Evolutionary conservation across 495 filamentous ascomycete species (phyloP), one percentile per base, ranked within the genome.

Genomic region (Staphylotrichum tortipilum): DNA sequence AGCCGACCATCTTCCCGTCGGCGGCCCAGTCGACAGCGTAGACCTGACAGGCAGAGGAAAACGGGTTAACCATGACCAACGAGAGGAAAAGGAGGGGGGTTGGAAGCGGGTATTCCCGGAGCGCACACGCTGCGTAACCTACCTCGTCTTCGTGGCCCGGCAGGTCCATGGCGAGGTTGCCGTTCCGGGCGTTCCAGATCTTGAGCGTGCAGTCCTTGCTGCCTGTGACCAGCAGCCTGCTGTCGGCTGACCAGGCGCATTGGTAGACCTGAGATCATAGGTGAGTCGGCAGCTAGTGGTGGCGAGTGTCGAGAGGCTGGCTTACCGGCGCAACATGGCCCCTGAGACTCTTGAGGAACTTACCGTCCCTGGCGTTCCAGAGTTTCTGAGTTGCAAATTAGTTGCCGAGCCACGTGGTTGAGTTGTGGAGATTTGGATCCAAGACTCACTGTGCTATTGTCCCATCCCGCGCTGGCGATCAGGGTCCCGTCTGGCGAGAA

Each of bases 71-170:
- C 19, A 15, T 23, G 29, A 12, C 12, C 33, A 44, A 31, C 11
- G 5, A 15, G 9, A 9, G 30, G 10, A n/a, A 15, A 3, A 6
- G 22, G 28, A n/a, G n/a, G n/a, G n/a, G n/a, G n/a, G n/a, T n/a
- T n/a, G n/a, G n/a, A n/a, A n/a, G 29, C 31, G 21, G 33, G 22
- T 37, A 10, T 36, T 47, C 22, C 44, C 44, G 44, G 15, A 18
- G 21, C n/a, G n/a, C n/a, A n/a, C n/a, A n/a, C n/a, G 7, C 6
- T 9, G 36, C 5, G 24, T 22, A 28, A 6, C 2, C n/a, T 9
- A 97, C 92, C 69, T 97, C 89, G 57, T 95, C 94, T 61, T 88
- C 78, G 67, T 99, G 94, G 4, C 92, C 94, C 0, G 90, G 89
- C 22, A 99, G 75, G 76, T 99, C 89, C 43, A 67, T 83, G 51